Evolutionary conservation across 192 early-diverging fungal species (phyloP), one percentile per base, ranked within the genome.

Genomic region (Anaeromyces robustus): DNA sequence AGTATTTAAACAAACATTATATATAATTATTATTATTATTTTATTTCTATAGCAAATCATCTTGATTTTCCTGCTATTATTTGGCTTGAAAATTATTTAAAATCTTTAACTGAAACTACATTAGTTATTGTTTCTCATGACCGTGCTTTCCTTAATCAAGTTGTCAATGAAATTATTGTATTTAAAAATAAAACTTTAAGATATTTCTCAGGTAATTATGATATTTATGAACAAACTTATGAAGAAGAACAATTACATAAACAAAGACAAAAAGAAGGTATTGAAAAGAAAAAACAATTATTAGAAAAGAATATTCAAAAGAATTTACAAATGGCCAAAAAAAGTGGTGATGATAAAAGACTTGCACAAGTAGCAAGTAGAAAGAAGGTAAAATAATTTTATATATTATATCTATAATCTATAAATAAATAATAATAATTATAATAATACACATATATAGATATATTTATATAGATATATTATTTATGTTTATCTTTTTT

Each of bases 101-200:
- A 89, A 29, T 83, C 85, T 19, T 83, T 92, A 29, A 81, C 80
- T 2, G 86, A 90, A 81, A 88, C 89, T 31, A 95, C 94, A 4
- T 85, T 97, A 39, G 90, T 97, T 0, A 86, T 94, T 30, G 94
- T 97, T n/a, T 95, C 95, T 43, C 96, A 94, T 82, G 95, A 97
- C 82, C 93, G 94, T 78, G 88, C 89, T 79, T 96, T 97, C 77
- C 88, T 97, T 80, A 94, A 96, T 81, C 87, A 88, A 26, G 90
- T 95, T 2, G 88, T 90, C 12, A 86, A 89, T 16, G 94, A 96
- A 82, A 93, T 92, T 29, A 94, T 94, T 84, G 87, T 92, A 13
- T 86, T 94, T 77, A 91, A 91, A 78, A 88, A 95, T 82, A 87
- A 91, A 80, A 85, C 87, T 81, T 87, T 96, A 34, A 86, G 83